Percentiles rank a stretch among this genome's conserved stretches.
These are phyloP conservation scores for Trametes elegans DNA, from an alignment of 768 basidiomycete genomes.

Conservation along the genomic window DNA sequence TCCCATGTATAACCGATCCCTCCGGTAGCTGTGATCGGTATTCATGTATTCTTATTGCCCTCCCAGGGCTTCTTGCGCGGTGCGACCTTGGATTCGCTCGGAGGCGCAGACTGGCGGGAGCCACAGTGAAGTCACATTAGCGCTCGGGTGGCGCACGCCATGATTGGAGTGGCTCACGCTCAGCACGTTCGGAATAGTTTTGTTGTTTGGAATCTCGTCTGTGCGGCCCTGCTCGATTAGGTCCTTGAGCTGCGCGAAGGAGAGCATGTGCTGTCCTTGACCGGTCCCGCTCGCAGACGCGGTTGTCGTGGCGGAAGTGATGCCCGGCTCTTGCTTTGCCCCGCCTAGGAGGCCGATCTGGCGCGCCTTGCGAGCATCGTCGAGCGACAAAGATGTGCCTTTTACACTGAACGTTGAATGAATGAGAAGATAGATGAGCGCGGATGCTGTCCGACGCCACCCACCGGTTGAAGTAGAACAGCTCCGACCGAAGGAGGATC, in stretches of 20 bases:
- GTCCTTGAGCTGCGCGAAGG: conserved; percentile 65
- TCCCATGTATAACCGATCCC: no score
- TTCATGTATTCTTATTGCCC: conserved; percentile 4
- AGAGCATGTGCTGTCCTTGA: conserved; percentile 47
- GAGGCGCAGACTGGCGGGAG: conserved; percentile 45
- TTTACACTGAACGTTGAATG: conserved; percentile 33
- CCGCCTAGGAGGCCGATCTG: background rate
- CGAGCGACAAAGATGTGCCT: conserved; percentile 29
- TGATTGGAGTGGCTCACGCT: conserved; percentile 44
- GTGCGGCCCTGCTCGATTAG: conserved; percentile 70
- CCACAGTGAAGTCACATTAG: background rate
- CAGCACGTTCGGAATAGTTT: conserved; percentile 59
- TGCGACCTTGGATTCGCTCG: conserved; percentile 53
- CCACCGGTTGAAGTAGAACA: conserved; percentile 75
- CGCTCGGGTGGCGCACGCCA: background rate
- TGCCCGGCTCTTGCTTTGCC: background rate
- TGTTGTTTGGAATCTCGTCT: conserved; percentile 79
- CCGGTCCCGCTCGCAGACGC: background rate
- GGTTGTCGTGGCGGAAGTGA: background rate
- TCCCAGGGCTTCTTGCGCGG: conserved; percentile 74
- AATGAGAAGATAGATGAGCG: no score
- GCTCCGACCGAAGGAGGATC: conserved; percentile 49
- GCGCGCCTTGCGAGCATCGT: conserved; percentile 23
- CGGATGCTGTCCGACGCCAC: no score
- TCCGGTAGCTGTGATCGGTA: no score